Evolutionary conservation across 1,284 basidiomycete species (phyloP).

Genomic region (Coniferiporia sulphurascens): DNA sequence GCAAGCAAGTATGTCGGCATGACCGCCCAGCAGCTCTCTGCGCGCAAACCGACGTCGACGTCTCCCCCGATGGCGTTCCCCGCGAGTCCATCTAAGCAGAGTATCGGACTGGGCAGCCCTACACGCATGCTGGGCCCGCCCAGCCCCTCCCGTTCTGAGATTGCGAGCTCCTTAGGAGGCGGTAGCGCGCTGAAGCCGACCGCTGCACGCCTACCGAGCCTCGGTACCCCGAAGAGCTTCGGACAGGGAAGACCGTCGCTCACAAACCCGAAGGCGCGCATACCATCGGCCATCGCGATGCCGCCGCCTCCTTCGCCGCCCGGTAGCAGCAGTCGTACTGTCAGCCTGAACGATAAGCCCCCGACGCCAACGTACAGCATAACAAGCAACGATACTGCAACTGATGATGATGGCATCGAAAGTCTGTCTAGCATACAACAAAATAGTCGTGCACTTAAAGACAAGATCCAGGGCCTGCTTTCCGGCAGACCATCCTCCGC

Average conservation of each 20-base stretch:
- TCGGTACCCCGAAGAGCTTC: constrained; percentile 35
- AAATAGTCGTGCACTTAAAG: constrained; percentile 13
- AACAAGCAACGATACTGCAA: constrained; percentile 19
- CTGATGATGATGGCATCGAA: constrained; percentile 16
- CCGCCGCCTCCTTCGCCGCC: constrained; percentile 61
- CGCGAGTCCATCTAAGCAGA: constrained; percentile 20
- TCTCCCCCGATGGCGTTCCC: constrained; percentile 24
- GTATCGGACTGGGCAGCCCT: constrained; percentile 23
- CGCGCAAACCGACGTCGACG: constrained; percentile 35
- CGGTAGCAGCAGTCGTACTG: not conserved
- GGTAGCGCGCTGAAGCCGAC: constrained; percentile 25
- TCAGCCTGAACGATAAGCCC: constrained; percentile 13
- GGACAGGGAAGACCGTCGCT: constrained; percentile 43
- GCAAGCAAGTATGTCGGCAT: constrained; percentile 80
- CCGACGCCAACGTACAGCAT: constrained; percentile 16
- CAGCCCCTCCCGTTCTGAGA: constrained; percentile 36
- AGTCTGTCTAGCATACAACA: constrained; percentile 14
- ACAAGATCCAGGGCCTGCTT: constrained; percentile 15
- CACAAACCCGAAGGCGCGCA: constrained; percentile 52
- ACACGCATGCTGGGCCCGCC: constrained; percentile 26
- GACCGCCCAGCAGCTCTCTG: constrained; percentile 70
- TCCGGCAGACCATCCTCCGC: not conserved
- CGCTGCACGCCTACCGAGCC: constrained; percentile 23
- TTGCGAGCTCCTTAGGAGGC: constrained; percentile 26
- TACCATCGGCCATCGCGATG: constrained; percentile 74